Evolutionary conservation across 2,329 filamentous ascomycete species (phyloP).

Genomic region (Paecilomyces sp.): DNA sequence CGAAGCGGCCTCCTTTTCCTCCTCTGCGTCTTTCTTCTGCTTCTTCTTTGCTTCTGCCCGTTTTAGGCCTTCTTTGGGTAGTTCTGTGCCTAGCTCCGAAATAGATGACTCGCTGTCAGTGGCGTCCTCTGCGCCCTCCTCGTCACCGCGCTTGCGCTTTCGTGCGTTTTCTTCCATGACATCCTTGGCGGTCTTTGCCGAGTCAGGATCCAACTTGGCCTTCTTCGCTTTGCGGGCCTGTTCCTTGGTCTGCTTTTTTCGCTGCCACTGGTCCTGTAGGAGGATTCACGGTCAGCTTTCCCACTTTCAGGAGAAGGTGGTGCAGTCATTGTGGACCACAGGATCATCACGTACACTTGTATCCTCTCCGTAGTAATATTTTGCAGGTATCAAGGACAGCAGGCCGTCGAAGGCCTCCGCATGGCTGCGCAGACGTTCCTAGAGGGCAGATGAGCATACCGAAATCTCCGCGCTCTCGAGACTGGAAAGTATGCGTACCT

Average conservation of each 20-base stretch:
- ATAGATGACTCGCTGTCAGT: constrained; percentile 40
- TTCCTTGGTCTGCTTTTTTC: constrained; percentile 92
- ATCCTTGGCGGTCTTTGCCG: constrained; percentile 85
- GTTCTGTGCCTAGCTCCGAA: constrained; percentile 33
- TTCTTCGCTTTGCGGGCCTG: constrained; percentile 74
- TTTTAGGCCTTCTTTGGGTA: constrained; percentile 58
- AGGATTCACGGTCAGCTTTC: constrained; percentile 5
- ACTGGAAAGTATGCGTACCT: constrained; percentile 21
- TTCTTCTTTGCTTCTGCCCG: constrained; percentile 36
- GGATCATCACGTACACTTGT: constrained; percentile 58
- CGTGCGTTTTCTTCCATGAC: constrained; percentile 77
- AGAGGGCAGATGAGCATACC: constrained; percentile 15
- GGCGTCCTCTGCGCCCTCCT: constrained; percentile 44
- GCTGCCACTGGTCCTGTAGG: constrained; percentile 79
- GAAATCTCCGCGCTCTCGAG: neutral
- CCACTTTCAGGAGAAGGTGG: constrained; percentile 1
- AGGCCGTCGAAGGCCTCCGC: constrained; percentile 79
- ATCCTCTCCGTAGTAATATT: constrained; percentile 84
- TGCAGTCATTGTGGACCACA: neutral
- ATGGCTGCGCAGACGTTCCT: constrained; percentile 45
- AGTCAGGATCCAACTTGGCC: constrained; percentile 86
- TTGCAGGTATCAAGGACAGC: constrained; percentile 79
- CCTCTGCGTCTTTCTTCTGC: constrained; percentile 48
- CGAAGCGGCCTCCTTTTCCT: constrained; percentile 12
- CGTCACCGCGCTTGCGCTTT: constrained; percentile 71